Conservation (phyloP, 305 asterid genomes). For the Fraxinus platypoda region DNA sequence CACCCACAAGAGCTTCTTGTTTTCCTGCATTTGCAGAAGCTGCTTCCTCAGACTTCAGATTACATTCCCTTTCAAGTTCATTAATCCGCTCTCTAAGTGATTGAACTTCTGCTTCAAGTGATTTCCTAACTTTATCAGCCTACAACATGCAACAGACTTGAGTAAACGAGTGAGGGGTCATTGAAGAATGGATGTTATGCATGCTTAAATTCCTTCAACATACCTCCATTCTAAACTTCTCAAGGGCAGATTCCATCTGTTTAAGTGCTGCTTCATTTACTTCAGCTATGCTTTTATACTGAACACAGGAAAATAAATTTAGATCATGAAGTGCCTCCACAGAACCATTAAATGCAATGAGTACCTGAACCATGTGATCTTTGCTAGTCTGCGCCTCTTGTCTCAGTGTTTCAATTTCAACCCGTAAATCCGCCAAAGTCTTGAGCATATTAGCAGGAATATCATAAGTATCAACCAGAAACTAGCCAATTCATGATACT, state of each 20-base stretch:
- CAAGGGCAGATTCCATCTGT: constrained; percentile 63
- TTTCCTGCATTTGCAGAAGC: constrained; percentile 63
- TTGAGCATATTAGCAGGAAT: constrained; percentile 21
- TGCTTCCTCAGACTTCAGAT: constrained; percentile 66
- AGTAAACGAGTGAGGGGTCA: constrained; percentile 5
- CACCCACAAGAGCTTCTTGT: constrained; percentile 74
- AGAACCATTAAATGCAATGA: not conserved
- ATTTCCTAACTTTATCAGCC: constrained; percentile 68
- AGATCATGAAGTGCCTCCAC: constrained; percentile 24
- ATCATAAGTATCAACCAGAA: constrained; percentile 17
- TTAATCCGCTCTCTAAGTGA: constrained; percentile 52
- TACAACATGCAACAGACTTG: constrained; percentile 20
- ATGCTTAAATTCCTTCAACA: not conserved
- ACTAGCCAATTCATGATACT: constrained; percentile 13
- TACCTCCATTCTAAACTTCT: constrained; percentile 70
- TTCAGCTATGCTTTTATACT: constrained; percentile 87
- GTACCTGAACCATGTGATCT: constrained; percentile 85
- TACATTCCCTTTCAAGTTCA: constrained; percentile 67
- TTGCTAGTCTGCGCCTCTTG: constrained; percentile 66
- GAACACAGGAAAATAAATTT: constrained; percentile 30
- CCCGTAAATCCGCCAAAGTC: constrained; percentile 42
- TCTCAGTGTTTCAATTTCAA: constrained; percentile 59
- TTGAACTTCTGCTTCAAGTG: constrained; percentile 60
- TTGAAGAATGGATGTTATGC: not conserved
- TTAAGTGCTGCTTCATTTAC: constrained; percentile 81